Conservation (phyloP, 805 yeast species). For the Candida sakaeoensis region DNA sequence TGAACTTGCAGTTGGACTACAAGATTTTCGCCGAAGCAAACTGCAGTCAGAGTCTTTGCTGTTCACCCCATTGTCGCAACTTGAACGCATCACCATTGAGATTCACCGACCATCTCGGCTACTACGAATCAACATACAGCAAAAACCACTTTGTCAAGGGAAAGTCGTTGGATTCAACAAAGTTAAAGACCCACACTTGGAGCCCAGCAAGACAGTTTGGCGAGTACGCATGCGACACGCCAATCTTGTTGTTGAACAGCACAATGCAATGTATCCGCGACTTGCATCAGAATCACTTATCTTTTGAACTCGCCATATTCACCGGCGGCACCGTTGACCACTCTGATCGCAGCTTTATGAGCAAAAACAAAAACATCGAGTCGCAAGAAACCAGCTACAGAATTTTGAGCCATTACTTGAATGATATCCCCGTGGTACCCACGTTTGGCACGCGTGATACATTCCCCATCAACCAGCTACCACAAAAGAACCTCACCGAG, state of each 20-base stretch:
- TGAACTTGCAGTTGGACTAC: conserved; percentile 58
- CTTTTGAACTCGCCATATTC: conserved; percentile 60
- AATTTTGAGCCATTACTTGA: conserved; percentile 52
- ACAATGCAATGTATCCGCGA: conserved; percentile 37
- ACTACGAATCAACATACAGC: conserved; percentile 12
- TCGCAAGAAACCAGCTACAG: conserved; percentile 72
- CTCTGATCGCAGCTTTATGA: conserved; percentile 68
- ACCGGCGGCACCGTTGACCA: conserved; percentile 78
- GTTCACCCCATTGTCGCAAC: conserved; percentile 50
- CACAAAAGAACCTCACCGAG: conserved; percentile 40
- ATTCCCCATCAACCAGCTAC: conserved; percentile 68
- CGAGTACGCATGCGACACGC: conserved; percentile 61
- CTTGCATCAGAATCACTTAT: conserved; percentile 22
- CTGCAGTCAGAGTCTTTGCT: conserved; percentile 56
- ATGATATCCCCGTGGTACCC: conserved; percentile 54
- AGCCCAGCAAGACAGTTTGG: conserved; percentile 62
- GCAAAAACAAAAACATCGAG: conserved; percentile 59
- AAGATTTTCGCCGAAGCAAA: conserved; percentile 55
- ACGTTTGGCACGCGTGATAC: conserved; percentile 71
- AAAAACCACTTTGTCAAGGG: conserved; percentile 14
- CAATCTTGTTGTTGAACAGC: conserved; percentile 57
- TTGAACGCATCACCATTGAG: conserved; percentile 23
- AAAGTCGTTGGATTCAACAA: conserved; percentile 11
- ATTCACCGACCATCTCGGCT: conserved; percentile 28
- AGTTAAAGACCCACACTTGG: conserved; percentile 16